phyloP scores from a whole-genome alignment of 345 rosid genomes.

The rapeseed (Brassica napus) region DNA sequence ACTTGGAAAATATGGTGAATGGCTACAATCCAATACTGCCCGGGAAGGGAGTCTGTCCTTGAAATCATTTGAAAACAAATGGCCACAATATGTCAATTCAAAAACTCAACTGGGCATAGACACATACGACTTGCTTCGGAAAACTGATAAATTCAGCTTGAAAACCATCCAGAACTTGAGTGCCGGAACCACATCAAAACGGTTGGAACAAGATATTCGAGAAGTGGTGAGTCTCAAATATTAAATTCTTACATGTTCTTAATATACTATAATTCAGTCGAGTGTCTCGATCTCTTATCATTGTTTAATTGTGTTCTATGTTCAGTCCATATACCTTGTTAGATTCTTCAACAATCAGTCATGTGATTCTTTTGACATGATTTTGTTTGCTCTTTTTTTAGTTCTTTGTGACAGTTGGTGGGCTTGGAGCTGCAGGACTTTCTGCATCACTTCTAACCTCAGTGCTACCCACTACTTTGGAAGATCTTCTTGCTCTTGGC shows the following conservation, averaged over 20 bases:
- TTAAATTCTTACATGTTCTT: not conserved
- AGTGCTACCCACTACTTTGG: conserved; percentile 77
- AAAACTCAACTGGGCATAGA: conserved; percentile 47
- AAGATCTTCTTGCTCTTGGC: conserved; percentile 92
- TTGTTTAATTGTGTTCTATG: conserved; percentile 3
- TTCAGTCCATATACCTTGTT: conserved; percentile 7
- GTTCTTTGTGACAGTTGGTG: conserved; percentile 85
- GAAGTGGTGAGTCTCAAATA: conserved; percentile 65
- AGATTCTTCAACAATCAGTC: not conserved
- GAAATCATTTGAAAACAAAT: conserved; percentile 75
- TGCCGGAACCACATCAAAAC: conserved; percentile 58
- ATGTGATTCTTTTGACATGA: not conserved
- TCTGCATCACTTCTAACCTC: conserved; percentile 92
- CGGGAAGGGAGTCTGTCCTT: conserved; percentile 58
- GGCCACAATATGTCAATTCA: conserved; percentile 55
- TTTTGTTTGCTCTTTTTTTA: conserved; percentile 35
- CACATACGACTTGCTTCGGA: conserved; percentile 48
- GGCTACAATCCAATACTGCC: conserved; percentile 73
- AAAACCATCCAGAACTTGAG: conserved; percentile 59
- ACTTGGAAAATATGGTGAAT: conserved; percentile 62
- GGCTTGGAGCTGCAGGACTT: conserved; percentile 88
- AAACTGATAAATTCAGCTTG: conserved; percentile 57
- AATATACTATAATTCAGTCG: not conserved
- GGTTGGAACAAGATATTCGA: conserved; percentile 67
- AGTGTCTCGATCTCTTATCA: not conserved